These are phyloP conservation scores for Candida caryicola DNA, from an alignment of 805 yeast genomes.

Conservation along the genomic window DNA sequence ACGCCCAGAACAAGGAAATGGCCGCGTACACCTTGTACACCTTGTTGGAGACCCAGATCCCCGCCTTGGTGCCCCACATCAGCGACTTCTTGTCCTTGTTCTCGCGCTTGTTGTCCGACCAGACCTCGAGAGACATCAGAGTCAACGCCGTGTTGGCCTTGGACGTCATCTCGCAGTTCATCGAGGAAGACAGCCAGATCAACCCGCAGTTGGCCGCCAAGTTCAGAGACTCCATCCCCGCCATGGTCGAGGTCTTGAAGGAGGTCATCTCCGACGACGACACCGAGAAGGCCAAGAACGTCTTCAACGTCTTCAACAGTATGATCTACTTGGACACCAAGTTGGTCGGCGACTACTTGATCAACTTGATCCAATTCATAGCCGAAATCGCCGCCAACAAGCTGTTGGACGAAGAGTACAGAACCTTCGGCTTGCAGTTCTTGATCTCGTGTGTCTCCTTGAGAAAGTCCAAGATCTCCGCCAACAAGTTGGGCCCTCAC, in stretches of 20 bases:
- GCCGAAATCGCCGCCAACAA: constrained; percentile 69
- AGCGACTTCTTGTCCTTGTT: constrained; percentile 72
- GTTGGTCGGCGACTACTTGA: constrained; percentile 71
- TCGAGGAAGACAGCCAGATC: constrained; percentile 58
- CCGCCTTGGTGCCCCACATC: constrained; percentile 54
- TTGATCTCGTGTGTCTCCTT: constrained; percentile 73
- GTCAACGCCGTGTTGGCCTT: constrained; percentile 80
- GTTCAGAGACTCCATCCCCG: constrained; percentile 69
- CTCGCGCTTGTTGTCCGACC: constrained; percentile 60
- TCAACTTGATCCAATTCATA: constrained; percentile 68
- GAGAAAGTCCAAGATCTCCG: constrained; percentile 75
- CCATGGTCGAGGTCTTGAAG: constrained; percentile 76
- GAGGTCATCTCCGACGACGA: constrained; percentile 72
- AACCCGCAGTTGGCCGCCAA: constrained; percentile 43
- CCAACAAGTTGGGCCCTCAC: constrained; percentile 80
- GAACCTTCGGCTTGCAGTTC: constrained; percentile 81
- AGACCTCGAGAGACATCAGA: constrained; percentile 67
- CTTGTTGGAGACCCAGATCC: constrained; percentile 68
- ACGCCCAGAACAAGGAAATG: constrained; percentile 68
- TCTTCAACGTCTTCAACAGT: constrained; percentile 83
- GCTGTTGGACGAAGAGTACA: constrained; percentile 70
- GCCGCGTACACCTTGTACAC: constrained; percentile 78
- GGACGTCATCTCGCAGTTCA: constrained; percentile 62
- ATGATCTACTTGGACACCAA: constrained; percentile 73
- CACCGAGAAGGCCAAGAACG: constrained; percentile 62